Percentiles rank a stretch among this genome's conserved stretches.
Conservation (phyloP, 1,139 yeast species). For the Suhomyces atakaporum region DNA sequence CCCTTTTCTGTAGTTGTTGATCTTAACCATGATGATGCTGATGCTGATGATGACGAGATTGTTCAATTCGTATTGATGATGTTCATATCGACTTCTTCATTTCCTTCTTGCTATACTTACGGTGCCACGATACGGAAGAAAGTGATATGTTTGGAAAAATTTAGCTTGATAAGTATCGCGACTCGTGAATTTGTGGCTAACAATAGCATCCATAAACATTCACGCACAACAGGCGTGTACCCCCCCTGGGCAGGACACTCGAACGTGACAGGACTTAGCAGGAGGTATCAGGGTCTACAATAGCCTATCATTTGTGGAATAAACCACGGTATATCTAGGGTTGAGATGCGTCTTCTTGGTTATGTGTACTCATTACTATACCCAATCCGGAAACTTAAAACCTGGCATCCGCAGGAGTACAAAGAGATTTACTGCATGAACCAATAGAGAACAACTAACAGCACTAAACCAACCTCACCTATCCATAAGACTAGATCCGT, state of each 20-base stretch:
- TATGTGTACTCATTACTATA: constrained; percentile 3
- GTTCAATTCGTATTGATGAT: too few species aligned
- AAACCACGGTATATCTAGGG: not conserved
- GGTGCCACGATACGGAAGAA: constrained; percentile 3
- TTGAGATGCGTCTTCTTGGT: not conserved
- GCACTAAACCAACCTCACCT: too few species aligned
- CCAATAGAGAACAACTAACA: too few species aligned
- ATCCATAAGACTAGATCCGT: too few species aligned
- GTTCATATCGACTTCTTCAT: not conserved
- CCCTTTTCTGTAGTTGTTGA: too few species aligned
- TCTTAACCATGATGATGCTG: too few species aligned
- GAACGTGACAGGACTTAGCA: too few species aligned
- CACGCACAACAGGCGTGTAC: not conserved
- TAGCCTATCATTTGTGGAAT: not conserved
- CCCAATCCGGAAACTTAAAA: constrained; percentile 7
- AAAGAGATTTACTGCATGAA: constrained; percentile 1
- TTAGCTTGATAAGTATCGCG: constrained; percentile 2
- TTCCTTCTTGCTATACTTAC: constrained; percentile 1
- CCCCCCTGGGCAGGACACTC: too few species aligned
- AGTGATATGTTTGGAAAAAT: constrained; percentile 2
- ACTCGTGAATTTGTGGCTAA: constrained; percentile 1
- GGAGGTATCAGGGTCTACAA: too few species aligned
- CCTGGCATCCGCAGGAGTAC: constrained; percentile 1
- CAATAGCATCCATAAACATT: constrained; percentile 1
- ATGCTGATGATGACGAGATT: too few species aligned